These are phyloP conservation scores for Vanilla planifolia DNA, from an alignment of 106 monocot species.

Conservation along the genomic window DNA sequence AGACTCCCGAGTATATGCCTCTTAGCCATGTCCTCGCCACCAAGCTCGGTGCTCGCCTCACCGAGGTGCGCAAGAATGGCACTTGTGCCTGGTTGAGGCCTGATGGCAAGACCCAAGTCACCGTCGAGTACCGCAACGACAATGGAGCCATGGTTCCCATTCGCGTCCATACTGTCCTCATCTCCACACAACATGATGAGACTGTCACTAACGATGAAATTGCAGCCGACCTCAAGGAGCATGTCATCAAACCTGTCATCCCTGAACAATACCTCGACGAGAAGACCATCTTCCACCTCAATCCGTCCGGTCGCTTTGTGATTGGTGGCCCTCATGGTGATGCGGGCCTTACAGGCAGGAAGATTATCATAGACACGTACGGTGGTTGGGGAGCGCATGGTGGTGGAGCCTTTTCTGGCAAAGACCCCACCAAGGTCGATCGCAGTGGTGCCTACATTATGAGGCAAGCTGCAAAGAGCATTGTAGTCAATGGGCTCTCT, in stretches of 20 bases:
- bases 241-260: conserved; percentile 22
- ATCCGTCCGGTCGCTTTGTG: conserved; percentile 28
- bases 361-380: conserved; percentile 30
- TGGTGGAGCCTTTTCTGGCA: conserved; percentile 21
- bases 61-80: conserved; percentile 22
- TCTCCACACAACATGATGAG: conserved; percentile 25
- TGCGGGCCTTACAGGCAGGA: conserved; percentile 21
- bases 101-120: conserved; percentile 25
- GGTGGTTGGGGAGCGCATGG: conserved; percentile 26
- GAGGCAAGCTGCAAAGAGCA: conserved; percentile 24
- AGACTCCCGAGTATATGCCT: conserved; percentile 22
- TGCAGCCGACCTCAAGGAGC: conserved; percentile 22
- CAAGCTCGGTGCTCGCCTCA: conserved; percentile 15
- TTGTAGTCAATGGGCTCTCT: conserved; percentile 17
- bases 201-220: conserved; percentile 27
- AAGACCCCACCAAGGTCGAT: conserved; percentile 25
- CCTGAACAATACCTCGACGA: conserved; percentile 22
- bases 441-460: conserved; percentile 24
- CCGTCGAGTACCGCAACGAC: conserved; percentile 20
- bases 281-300: conserved; percentile 33
- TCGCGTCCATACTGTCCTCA: conserved; percentile 23
- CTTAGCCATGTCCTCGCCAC: conserved; percentile 23
- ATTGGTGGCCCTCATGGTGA: conserved; percentile 28
- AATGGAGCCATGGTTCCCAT: conserved; percentile 18
- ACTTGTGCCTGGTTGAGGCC: conserved; percentile 24